These are phyloP conservation scores for Asterophora parasitica DNA, from an alignment of 768 basidiomycete genomes.

Conservation along the genomic window DNA sequence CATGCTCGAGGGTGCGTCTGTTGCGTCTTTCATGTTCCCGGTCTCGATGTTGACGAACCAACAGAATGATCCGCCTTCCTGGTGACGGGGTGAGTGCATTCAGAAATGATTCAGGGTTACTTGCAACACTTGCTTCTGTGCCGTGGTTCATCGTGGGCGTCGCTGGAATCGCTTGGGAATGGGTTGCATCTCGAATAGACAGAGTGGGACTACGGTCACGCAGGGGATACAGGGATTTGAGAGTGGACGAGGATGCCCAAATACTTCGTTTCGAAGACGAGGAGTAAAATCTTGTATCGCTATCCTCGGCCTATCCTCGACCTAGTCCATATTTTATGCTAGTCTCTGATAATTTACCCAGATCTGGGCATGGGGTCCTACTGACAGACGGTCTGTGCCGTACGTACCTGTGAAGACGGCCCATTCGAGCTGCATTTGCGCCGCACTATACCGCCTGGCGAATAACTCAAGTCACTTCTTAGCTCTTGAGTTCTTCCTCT, in stretches of 20 bases:
- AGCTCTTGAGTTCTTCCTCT: too few relatives aligned
- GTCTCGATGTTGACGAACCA: conserved; percentile 8
- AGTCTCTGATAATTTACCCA: background rate
- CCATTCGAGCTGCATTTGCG: too few relatives aligned
- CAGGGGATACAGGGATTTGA: conserved; percentile 70
- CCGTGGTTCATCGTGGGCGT: conserved; percentile 88
- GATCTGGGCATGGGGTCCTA: background rate
- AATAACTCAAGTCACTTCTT: too few relatives aligned
- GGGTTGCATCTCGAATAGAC: conserved; percentile 47
- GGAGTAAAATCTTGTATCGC: conserved; percentile 24
- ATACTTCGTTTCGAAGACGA: conserved; percentile 84
- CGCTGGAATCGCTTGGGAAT: conserved; percentile 67
- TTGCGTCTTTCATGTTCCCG: background rate
- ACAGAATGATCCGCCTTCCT: conserved; percentile 75
- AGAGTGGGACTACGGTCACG: conserved; percentile 39
- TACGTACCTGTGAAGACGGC: too few relatives aligned
- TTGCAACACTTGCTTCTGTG: conserved; percentile 79
- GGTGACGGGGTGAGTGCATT: conserved; percentile 42
- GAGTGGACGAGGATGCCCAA: conserved; percentile 87
- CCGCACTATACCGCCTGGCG: too few relatives aligned
- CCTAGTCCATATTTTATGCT: conserved; percentile 1
- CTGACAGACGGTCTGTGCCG: conserved; percentile 19
- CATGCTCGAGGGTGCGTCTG: conserved; percentile 58
- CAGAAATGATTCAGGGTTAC: conserved; percentile 34
- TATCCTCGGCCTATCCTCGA: background rate